phyloP scores from a whole-genome alignment of 805 yeast species.

The Myxozyma mucilagina region DNA sequence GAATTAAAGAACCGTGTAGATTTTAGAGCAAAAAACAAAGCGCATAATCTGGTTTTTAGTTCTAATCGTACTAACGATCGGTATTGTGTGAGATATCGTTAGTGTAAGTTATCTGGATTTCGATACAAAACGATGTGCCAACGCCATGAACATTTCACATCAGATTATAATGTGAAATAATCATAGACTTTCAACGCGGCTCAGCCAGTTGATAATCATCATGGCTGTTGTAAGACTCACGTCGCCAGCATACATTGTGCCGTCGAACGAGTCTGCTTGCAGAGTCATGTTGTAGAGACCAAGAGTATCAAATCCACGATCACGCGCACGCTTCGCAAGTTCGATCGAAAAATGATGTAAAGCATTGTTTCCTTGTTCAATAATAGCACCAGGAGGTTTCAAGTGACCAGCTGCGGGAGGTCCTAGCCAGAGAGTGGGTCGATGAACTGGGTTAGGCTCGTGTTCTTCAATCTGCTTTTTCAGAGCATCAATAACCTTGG shows the following conservation, averaged over 20 bases:
- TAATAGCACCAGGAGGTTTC: constrained; percentile 32
- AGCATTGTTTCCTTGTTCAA: constrained; percentile 33
- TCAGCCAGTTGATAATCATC: constrained; percentile 32
- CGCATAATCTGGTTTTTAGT: no score
- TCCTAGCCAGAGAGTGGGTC: constrained; percentile 31
- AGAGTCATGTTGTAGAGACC: constrained; percentile 27
- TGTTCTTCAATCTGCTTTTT: constrained; percentile 22
- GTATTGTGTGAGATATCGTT: no score
- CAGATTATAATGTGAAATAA: not conserved
- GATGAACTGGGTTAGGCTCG: constrained; percentile 31
- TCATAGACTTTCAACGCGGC: constrained; percentile 26
- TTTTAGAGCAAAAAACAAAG: no score
- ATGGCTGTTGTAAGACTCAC: constrained; percentile 26
- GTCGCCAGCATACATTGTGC: constrained; percentile 30
- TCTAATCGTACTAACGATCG: no score
- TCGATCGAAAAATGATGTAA: constrained; percentile 26
- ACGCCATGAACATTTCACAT: not conserved
- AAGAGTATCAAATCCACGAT: constrained; percentile 24
- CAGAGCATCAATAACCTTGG: constrained; percentile 30
- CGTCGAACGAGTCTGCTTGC: constrained; percentile 31
- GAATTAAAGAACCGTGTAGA: no score
- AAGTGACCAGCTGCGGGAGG: constrained; percentile 32
- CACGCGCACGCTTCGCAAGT: constrained; percentile 27
- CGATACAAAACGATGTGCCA: not conserved
- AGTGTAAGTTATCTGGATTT: not conserved